phyloP scores from a whole-genome alignment of 345 rosid species.

The Sapria himalayana region DNA sequence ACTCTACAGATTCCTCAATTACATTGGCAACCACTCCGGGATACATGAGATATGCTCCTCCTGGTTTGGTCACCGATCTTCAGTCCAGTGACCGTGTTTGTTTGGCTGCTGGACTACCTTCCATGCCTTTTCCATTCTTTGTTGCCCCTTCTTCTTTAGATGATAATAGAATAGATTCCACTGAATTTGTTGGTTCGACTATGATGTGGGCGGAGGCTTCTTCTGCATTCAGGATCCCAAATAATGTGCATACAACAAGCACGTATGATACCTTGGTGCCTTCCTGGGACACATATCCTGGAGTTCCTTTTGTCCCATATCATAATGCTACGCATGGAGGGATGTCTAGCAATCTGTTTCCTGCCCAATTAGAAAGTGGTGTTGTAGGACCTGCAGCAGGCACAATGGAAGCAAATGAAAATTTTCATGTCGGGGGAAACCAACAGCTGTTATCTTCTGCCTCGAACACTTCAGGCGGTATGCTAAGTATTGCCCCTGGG shows the following conservation, averaged over 20 bases:
- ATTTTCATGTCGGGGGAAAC: constrained; percentile 23
- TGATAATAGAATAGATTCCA: constrained; percentile 19
- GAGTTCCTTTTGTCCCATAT: constrained; percentile 19
- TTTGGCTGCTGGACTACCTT: constrained; percentile 34
- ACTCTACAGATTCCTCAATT: constrained; percentile 47
- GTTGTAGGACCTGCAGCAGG: constrained; percentile 17
- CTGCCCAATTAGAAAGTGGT: constrained; percentile 17
- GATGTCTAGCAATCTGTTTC: constrained; percentile 10
- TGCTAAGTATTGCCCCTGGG: constrained; percentile 7
- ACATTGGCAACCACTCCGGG: constrained; percentile 46
- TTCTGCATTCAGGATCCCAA: constrained; percentile 22
- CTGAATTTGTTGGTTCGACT: constrained; percentile 20
- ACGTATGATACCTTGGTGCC: constrained; percentile 16
- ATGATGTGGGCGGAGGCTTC: constrained; percentile 22
- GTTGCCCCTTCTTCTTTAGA: constrained; percentile 30
- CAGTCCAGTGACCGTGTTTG: constrained; percentile 23
- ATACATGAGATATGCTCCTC: constrained; percentile 40
- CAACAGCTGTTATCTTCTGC: constrained; percentile 3
- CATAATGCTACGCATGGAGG: constrained; percentile 14
- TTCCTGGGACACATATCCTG: constrained; percentile 26
- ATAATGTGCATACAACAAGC: constrained; percentile 17
- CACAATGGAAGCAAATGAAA: constrained; percentile 51
- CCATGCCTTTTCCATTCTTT: constrained; percentile 26
- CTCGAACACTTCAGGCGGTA: constrained; percentile 9
- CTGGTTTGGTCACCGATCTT: constrained; percentile 34